Percentiles rank a stretch among this genome's conserved stretches.
phyloP scores from a whole-genome alignment of 2,329 filamentous ascomycete genomes.

The Penicillium fuscoglaucum region DNA sequence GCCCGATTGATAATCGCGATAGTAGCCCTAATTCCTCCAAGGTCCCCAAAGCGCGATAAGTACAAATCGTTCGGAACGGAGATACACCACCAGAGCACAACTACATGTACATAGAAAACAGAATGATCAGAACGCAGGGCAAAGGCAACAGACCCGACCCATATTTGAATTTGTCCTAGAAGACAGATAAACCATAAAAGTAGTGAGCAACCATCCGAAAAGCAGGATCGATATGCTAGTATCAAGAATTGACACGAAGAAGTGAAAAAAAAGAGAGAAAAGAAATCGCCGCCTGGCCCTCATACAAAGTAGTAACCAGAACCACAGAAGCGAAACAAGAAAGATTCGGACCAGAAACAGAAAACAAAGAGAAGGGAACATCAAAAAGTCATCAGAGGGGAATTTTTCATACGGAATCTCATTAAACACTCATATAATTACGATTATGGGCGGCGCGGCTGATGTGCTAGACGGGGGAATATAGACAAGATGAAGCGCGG shows the following conservation, averaged over 20 bases:
- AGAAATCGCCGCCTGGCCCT: not conserved
- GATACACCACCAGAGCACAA: not conserved
- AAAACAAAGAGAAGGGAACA: not conserved
- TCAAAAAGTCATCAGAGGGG: constrained; percentile 18
- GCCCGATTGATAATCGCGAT: not conserved
- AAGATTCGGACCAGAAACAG: constrained; percentile 5
- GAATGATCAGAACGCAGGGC: not conserved
- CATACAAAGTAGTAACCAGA: not conserved
- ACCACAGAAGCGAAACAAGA: constrained; percentile 6
- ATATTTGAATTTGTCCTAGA: not conserved
- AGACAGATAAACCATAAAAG: not conserved
- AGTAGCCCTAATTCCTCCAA: not conserved
- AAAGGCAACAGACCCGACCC: constrained; percentile 1
- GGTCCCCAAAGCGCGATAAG: not conserved
- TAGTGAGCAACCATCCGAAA: not conserved
- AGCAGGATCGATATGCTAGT: not conserved
- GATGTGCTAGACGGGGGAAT: constrained; percentile 1
- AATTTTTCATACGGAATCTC: constrained; percentile 24
- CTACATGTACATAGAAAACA: not conserved
- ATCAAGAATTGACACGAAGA: constrained; percentile 5
- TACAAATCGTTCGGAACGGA: not conserved
- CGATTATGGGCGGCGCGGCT: constrained; percentile 10
- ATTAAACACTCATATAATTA: constrained; percentile 26
- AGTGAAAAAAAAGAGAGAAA: constrained; percentile 3
- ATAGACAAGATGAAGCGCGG: constrained; percentile 3